Conservation (phyloP, 1,284 basidiomycete genomes). For the Anthracocystis panici-leucophaei region DNA sequence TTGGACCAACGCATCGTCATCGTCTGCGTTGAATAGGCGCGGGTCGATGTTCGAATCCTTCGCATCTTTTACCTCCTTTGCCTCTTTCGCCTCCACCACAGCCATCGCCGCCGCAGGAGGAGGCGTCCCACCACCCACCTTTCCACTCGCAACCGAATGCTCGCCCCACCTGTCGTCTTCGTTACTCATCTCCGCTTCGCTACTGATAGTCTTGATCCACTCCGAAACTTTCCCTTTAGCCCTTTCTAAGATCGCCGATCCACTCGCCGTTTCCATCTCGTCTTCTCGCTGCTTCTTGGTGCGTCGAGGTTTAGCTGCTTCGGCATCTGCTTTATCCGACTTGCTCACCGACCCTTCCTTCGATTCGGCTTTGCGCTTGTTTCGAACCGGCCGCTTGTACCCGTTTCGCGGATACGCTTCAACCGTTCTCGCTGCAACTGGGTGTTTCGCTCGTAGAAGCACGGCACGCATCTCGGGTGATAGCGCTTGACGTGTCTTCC, state of each 20-base stretch:
- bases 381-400: neutral
- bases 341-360: neutral
- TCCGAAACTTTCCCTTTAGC: constrained; percentile 33
- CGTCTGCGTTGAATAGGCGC: neutral
- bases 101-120: neutral
- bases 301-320: neutral
- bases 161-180: constrained; percentile 7
- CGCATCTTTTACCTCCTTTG: no score
- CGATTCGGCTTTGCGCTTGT: neutral
- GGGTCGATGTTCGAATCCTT: constrained; percentile 11
- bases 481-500: constrained; percentile 3
- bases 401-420: constrained; percentile 6
- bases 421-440: constrained; percentile 21
- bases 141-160: constrained; percentile 5
- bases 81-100: neutral
- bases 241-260: constrained; percentile 20
- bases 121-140: neutral
- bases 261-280: constrained; percentile 12
- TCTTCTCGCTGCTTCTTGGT: neutral
- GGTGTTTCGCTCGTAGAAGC: constrained; percentile 18
- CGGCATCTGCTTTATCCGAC: neutral
- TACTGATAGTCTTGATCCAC: constrained; percentile 39
- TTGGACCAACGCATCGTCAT: neutral
- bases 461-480: constrained; percentile 22
- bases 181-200: constrained; percentile 16